Evolutionary conservation across 2,329 filamentous ascomycete species (phyloP).

Genomic region (Aspergillus oerlinghausenensis): DNA sequence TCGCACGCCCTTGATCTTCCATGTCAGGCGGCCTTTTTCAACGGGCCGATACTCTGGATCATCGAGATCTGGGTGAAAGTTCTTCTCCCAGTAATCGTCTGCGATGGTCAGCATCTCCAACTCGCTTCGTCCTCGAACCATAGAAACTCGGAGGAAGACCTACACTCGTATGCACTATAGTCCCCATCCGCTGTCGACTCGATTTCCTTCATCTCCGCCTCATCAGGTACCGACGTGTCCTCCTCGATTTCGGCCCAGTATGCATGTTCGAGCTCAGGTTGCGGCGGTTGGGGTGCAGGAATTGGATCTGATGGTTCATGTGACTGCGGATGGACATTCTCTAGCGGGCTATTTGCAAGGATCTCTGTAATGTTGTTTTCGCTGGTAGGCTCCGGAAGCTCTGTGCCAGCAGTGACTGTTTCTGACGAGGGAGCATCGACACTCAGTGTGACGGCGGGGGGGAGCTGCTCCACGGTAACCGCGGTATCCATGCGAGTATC

Average conservation of each 20-base stretch:
- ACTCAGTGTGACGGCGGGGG: conserved; percentile 11
- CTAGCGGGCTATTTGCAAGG: conserved; percentile 1
- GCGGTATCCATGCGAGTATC: conserved; percentile 12
- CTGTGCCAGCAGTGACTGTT: conserved; percentile 5
- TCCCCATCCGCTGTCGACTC: conserved; percentile 44
- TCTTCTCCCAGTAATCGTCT: conserved; percentile 56
- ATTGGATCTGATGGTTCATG: conserved; percentile 9
- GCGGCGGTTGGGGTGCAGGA: conserved; percentile 16
- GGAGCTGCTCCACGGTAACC: conserved; percentile 12
- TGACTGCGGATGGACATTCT: conserved; percentile 7
- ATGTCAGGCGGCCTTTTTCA: conserved; percentile 55
- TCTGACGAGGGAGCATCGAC: conserved; percentile 4
- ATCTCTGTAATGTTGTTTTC: neutral
- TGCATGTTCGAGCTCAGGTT: conserved; percentile 32
- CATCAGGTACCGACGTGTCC: conserved; percentile 52
- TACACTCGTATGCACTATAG: conserved; percentile 52
- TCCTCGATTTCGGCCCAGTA: conserved; percentile 54
- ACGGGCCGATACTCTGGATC: conserved; percentile 54
- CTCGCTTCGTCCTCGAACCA: neutral
- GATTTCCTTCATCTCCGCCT: conserved; percentile 56
- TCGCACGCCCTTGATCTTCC: conserved; percentile 55
- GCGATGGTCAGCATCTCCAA: conserved; percentile 4
- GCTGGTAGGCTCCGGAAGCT: conserved; percentile 6
- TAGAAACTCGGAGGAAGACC: conserved; percentile 13
- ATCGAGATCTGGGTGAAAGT: conserved; percentile 52